Evolutionary conservation across 2,329 filamentous ascomycete species (phyloP).

Genomic region (Sordariomycetes sp.): DNA sequence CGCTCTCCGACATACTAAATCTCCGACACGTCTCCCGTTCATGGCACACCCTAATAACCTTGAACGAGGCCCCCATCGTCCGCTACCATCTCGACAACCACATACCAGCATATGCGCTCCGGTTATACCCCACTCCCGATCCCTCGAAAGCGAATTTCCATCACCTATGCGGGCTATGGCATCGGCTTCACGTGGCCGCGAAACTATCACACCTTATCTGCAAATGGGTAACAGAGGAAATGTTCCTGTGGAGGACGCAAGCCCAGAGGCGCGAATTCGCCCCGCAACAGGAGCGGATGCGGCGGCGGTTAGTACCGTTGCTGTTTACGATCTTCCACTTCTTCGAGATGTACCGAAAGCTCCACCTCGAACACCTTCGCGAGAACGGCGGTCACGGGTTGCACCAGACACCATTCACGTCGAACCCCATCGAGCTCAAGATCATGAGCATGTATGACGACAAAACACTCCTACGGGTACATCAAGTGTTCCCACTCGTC

Average conservation of each 20-base stretch:
- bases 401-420: constrained; percentile 40
- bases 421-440: constrained; percentile 51
- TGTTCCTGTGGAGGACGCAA: constrained; percentile 49
- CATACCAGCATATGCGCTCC: constrained; percentile 48
- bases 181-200: constrained; percentile 52
- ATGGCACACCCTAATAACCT: constrained; percentile 47
- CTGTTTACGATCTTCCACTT: constrained; percentile 59
- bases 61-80: constrained; percentile 51
- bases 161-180: constrained; percentile 54
- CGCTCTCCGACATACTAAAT: constrained; percentile 49
- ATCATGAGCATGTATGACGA: constrained; percentile 58
- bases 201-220: constrained; percentile 53
- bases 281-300: constrained; percentile 52
- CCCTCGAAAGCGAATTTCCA: constrained; percentile 41
- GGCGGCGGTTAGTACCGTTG: constrained; percentile 50
- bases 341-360: constrained; percentile 52
- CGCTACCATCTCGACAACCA: constrained; percentile 49
- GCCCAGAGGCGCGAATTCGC: constrained; percentile 45
- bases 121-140: constrained; percentile 45
- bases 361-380: constrained; percentile 46
- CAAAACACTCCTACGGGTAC: constrained; percentile 49
- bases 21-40: constrained; percentile 47
- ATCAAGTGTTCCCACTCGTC: constrained; percentile 54
- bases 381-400: constrained; percentile 41
- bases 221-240: constrained; percentile 55